Evolutionary conservation across 78 protist genomes (phyloP).

Genomic region (Thecamonas trahens): DNA sequence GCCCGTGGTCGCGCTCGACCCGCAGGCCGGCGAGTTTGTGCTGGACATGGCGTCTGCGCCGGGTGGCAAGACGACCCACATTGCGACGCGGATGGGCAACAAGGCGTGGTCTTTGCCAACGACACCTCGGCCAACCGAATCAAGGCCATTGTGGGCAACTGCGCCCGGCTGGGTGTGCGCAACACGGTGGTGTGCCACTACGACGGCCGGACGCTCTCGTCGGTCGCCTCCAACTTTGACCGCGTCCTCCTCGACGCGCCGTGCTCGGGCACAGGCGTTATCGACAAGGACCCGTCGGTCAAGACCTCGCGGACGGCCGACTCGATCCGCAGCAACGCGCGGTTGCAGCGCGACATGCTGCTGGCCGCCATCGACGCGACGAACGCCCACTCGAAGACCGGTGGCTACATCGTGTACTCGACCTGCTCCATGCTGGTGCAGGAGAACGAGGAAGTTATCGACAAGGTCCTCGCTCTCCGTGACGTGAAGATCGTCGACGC

Average conservation of each 20-base stretch:
- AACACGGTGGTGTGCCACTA: conserved; percentile 77
- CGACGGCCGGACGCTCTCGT: conserved; percentile 86
- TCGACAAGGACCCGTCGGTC: conserved; percentile 85
- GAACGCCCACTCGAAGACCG: conserved; percentile 72
- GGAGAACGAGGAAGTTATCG: conserved; percentile 96
- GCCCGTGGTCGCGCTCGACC: conserved; percentile 93
- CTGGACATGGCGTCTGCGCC: conserved; percentile 98
- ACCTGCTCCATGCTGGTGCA: conserved; percentile 79
- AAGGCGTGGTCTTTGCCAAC: conserved; percentile 92
- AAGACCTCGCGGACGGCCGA: conserved; percentile 21
- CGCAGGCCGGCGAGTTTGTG: conserved; percentile 75
- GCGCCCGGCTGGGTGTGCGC: conserved; percentile 61
- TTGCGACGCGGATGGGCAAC: conserved; percentile 91
- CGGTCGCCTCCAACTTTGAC: conserved; percentile 66
- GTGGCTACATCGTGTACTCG: conserved; percentile 89
- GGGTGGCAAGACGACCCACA: conserved; percentile 97
- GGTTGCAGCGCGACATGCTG: conserved; percentile 89
- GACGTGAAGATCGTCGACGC: conserved; percentile 74
- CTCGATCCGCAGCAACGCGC: conserved; percentile 11
- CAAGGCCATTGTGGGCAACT: conserved; percentile 75
- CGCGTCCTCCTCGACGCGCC: conserved; percentile 99
- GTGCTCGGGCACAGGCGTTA: conserved; percentile 98
- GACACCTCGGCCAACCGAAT: conserved; percentile 83
- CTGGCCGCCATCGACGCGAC: conserved; percentile 92
- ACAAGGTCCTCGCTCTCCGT: conserved; percentile 87